phyloP scores from a whole-genome alignment of 1,284 basidiomycete species.

The Rhodotorula sp. region DNA sequence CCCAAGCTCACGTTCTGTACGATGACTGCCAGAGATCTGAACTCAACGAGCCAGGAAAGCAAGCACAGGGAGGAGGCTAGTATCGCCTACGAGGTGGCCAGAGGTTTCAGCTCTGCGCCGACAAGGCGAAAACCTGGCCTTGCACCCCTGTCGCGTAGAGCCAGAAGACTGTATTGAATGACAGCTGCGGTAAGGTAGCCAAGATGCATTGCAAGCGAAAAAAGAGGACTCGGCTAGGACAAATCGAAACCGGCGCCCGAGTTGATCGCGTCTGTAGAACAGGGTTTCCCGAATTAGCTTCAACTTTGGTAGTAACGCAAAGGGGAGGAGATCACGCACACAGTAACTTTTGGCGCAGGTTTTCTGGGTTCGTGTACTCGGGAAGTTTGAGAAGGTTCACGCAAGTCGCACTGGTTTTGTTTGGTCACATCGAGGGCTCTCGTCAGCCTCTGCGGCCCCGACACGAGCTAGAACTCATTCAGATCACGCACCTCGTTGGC shows the following conservation, averaged over 20 bases:
- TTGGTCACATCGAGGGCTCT: constrained; percentile 51
- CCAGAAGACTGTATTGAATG: too few species aligned
- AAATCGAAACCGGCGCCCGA: constrained; percentile 80
- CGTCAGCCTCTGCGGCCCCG: constrained; percentile 48
- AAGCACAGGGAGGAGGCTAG: too few species aligned
- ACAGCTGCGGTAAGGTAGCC: background rate
- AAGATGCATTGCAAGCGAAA: background rate
- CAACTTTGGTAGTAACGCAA: background rate
- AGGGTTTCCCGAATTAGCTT: background rate
- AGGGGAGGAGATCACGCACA: constrained; percentile 2
- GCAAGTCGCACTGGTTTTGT: constrained; percentile 60
- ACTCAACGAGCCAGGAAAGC: too few species aligned
- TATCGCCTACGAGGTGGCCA: too few species aligned
- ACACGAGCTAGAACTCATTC: too few species aligned
- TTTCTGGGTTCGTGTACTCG: constrained; percentile 61
- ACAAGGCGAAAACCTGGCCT: too few species aligned
- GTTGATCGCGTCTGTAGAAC: constrained; percentile 58
- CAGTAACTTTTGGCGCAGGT: constrained; percentile 51
- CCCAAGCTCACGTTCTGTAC: too few species aligned
- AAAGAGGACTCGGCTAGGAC: constrained; percentile 2
- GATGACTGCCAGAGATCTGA: too few species aligned
- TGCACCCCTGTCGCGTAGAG: too few species aligned
- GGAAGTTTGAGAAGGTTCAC: constrained; percentile 72
- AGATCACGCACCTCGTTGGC: constrained; percentile 55
- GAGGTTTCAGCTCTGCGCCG: too few species aligned